These are phyloP conservation scores for Xylaria sp. DNA, from an alignment of 2,329 filamentous ascomycete species.

Conservation along the genomic window DNA sequence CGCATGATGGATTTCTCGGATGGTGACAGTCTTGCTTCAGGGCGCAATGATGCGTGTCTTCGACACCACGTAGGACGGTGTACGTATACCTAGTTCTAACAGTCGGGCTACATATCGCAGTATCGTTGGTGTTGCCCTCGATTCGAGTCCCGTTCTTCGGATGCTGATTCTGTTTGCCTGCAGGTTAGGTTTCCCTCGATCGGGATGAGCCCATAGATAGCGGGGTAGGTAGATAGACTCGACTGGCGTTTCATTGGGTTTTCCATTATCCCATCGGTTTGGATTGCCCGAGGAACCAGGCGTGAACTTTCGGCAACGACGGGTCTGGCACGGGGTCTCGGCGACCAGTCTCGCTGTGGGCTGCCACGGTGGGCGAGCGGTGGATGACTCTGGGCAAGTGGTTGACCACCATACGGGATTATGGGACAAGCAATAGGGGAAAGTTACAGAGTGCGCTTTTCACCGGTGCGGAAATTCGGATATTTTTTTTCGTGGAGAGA, in stretches of 20 bases:
- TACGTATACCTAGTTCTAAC: neutral
- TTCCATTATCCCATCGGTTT: neutral
- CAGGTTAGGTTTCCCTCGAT: slow-evolving; percentile 22
- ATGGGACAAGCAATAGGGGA: neutral
- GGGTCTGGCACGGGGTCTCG: neutral
- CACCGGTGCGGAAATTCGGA: neutral
- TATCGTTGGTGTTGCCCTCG: neutral
- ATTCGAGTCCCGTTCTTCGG: slow-evolving; percentile 1
- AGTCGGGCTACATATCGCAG: neutral
- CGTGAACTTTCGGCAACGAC: neutral
- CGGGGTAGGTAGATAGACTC: slow-evolving; percentile 19
- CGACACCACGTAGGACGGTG: neutral
- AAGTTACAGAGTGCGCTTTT: neutral
- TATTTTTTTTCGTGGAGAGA: neutral
- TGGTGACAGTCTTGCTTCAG: neutral
- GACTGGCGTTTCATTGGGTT: slow-evolving; percentile 1
- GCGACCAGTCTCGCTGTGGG: neutral
- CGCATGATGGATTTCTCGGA: neutral
- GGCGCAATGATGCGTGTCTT: neutral
- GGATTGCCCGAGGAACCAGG: neutral
- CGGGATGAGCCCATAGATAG: slow-evolving; percentile 19
- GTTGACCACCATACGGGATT: neutral
- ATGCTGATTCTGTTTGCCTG: slow-evolving; percentile 12
- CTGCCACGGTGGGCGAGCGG: neutral
- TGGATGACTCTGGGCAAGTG: neutral